Evolutionary conservation across 352 stramenopile species (phyloP).

Genomic region (Thalassiosira livingstoniorum): DNA sequence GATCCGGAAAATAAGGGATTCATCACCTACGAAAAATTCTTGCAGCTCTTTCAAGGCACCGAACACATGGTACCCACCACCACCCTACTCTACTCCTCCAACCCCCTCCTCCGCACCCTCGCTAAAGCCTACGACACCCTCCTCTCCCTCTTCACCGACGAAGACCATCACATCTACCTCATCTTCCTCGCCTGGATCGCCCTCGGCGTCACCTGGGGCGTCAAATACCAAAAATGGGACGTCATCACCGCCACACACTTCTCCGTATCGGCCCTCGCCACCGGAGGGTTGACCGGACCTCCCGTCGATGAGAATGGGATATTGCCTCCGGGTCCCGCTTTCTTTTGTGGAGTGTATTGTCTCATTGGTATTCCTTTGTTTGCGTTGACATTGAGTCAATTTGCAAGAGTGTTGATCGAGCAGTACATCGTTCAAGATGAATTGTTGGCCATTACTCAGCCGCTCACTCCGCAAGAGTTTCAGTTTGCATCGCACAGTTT

Average conservation of each 20-base stretch:
- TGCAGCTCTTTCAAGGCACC: constrained; percentile 55
- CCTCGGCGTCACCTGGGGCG: constrained; percentile 68
- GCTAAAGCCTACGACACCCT: constrained; percentile 15
- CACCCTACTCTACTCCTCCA: constrained; percentile 15
- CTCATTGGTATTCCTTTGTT: constrained; percentile 76
- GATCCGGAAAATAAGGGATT: constrained; percentile 58
- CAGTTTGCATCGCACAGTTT: constrained; percentile 67
- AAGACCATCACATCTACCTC: constrained; percentile 66
- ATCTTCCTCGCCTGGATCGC: constrained; percentile 67
- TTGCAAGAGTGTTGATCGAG: constrained; percentile 68
- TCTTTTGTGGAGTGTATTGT: constrained; percentile 77
- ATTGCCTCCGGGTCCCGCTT: constrained; percentile 54
- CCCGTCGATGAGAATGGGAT: constrained; percentile 65
- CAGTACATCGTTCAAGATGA: constrained; percentile 67
- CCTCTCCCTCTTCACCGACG: constrained; percentile 29
- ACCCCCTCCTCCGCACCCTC: constrained; percentile 18
- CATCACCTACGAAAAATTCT: constrained; percentile 72
- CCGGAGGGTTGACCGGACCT: constrained; percentile 73
- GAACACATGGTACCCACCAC: constrained; percentile 52
- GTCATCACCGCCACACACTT: constrained; percentile 77
- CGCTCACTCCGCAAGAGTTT: constrained; percentile 65
- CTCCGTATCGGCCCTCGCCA: constrained; percentile 71
- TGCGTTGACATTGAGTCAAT: constrained; percentile 71
- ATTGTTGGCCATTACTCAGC: constrained; percentile 52
- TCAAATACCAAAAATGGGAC: constrained; percentile 71